Conservation (phyloP, 805 yeast genomes). For the Candida sithepensis region DNA sequence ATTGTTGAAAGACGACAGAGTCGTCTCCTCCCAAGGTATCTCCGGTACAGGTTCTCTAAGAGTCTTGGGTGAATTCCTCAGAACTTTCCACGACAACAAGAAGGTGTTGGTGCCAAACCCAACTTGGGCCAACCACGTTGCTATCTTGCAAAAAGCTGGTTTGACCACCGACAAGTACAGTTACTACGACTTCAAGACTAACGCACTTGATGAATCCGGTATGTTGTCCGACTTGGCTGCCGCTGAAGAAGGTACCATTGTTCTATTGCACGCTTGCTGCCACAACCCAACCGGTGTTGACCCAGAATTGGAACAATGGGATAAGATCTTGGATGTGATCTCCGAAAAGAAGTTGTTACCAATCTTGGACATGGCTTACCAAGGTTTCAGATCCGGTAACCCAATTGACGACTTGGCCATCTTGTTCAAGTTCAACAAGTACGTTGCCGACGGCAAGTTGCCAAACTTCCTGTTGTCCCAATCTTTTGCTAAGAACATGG, state of each 20-base stretch:
- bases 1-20: constrained; percentile 56
- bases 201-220: constrained; percentile 62
- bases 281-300: constrained; percentile 98
- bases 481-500: constrained; percentile 93
- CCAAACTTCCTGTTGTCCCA: constrained; percentile 68
- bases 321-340: constrained; percentile 61
- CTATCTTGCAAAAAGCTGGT: constrained; percentile 75
- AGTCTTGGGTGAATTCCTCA: constrained; percentile 75
- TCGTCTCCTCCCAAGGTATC: constrained; percentile 82
- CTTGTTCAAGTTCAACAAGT: constrained; percentile 39
- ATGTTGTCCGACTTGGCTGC: constrained; percentile 54
- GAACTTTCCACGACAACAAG: constrained; percentile 50
- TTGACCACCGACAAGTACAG: constrained; percentile 58
- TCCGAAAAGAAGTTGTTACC: constrained; percentile 63
- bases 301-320: constrained; percentile 80
- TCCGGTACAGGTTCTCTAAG: constrained; percentile 96
- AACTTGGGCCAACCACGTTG: constrained; percentile 92
- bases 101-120: constrained; percentile 77
- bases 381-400: constrained; percentile 89
- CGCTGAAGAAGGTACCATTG: constrained; percentile 57
- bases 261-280: constrained; percentile 89
- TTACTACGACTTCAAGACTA: constrained; percentile 63
- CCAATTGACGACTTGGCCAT: constrained; percentile 62
- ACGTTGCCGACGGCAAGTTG: constrained; percentile 44
- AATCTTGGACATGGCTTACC: constrained; percentile 90